A percentile compares a stretch with the other conserved stretches of the same genome.
Conservation (phyloP, 495 filamentous ascomycete species). For the Xylaria telfairii region DNA sequence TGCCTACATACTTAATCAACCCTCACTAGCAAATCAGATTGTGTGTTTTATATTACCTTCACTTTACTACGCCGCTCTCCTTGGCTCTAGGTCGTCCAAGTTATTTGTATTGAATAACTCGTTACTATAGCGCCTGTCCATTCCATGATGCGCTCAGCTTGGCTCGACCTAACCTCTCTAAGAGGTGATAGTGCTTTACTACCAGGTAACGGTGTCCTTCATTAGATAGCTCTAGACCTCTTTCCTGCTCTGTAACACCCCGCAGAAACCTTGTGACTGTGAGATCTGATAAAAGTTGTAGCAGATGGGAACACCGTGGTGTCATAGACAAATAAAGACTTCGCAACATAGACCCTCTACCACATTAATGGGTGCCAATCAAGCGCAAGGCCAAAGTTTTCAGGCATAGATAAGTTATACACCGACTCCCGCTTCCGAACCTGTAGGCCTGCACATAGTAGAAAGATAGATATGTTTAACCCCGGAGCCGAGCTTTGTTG, state of each 20-base stretch:
- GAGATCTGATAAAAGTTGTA: slow-evolving; percentile 1
- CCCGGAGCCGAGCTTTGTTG: neutral
- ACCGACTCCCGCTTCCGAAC: neutral
- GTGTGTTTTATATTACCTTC: neutral
- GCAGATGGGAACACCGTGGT: neutral
- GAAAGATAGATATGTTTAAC: slow-evolving; percentile 6
- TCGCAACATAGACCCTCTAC: neutral
- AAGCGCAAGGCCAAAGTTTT: neutral
- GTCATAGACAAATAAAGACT: neutral
- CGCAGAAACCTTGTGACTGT: slow-evolving; percentile 3
- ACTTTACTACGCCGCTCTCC: neutral
- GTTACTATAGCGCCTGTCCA: neutral
- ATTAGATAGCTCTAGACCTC: neutral
- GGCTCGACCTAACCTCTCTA: slow-evolving; percentile 2
- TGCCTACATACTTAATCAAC: neutral
- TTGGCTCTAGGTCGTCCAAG: neutral
- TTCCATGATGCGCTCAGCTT: neutral
- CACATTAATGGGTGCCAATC: neutral
- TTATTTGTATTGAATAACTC: slow-evolving; percentile 8
- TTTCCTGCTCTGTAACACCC: slow-evolving; percentile 16
- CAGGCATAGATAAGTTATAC: neutral
- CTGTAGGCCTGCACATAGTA: neutral
- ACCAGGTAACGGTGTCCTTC: neutral
- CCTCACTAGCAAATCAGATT: neutral
- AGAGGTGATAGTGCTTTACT: neutral